Evolutionary conservation across 306 rosid genomes (phyloP).

Genomic region (Prunus mira): DNA sequence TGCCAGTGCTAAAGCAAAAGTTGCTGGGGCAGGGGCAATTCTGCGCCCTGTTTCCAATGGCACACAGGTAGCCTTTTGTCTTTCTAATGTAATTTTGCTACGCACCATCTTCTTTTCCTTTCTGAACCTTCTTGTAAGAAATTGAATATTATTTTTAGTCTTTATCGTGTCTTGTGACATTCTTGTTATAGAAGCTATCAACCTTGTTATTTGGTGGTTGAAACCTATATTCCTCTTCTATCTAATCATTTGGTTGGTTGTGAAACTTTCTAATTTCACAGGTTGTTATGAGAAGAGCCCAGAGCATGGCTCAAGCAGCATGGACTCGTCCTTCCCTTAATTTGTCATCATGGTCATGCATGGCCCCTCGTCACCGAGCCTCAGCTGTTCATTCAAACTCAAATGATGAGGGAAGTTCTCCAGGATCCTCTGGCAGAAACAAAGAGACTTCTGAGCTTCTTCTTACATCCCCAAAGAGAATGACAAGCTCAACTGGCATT

Average conservation of each 20-base stretch:
- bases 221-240: neutral
- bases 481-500: conserved; percentile 27
- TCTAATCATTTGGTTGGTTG: neutral
- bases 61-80: conserved; percentile 62
- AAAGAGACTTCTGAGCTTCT: conserved; percentile 45
- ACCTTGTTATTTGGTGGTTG: neutral
- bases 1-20: conserved; percentile 85
- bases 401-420: conserved; percentile 39
- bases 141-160: neutral
- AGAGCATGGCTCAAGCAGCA: conserved; percentile 96
- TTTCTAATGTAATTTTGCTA: neutral
- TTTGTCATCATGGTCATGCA: conserved; percentile 87
- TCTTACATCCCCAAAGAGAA: conserved; percentile 42
- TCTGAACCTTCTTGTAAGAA: neutral
- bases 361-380: conserved; percentile 78
- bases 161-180: neutral
- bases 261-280: conserved; percentile 26
- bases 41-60: conserved; percentile 91
- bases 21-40: conserved; percentile 94
- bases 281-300: conserved; percentile 95
- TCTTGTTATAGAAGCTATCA: neutral
- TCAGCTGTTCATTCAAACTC: conserved; percentile 35
- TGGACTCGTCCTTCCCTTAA: conserved; percentile 76
- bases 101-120: neutral
- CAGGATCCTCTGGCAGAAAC: conserved; percentile 26